Percentiles rank a stretch among this genome's conserved stretches.
Conservation (phyloP, 2,329 filamentous ascomycete genomes). For the Phyllachora maydis region DNA sequence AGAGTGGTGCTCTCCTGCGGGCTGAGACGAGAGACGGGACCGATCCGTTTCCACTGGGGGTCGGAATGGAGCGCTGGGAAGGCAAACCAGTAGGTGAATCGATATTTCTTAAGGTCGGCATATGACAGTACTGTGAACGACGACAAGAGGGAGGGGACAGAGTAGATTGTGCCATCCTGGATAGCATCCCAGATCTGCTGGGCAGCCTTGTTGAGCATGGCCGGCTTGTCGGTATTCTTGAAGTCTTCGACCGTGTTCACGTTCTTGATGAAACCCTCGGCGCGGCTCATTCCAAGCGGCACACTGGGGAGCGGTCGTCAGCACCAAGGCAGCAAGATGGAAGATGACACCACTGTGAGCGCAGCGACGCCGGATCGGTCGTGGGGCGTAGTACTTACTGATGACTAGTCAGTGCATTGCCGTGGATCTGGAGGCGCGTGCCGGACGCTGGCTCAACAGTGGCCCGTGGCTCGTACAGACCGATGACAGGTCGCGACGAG, state of each 20-base stretch:
- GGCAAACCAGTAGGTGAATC: conserved; percentile 94
- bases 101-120: conserved; percentile 93
- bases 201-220: conserved; percentile 59
- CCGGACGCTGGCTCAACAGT: conserved; percentile 52
- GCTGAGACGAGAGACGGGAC: conserved; percentile 32
- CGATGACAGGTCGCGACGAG: conserved; percentile 68
- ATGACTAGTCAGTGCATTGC: conserved; percentile 64
- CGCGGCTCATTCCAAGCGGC: conserved; percentile 53
- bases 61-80: conserved; percentile 87
- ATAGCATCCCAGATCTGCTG: conserved; percentile 96
- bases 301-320: too few species aligned
- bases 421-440: conserved; percentile 77
- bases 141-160: conserved; percentile 73
- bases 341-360: too few species aligned
- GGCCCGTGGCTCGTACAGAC: conserved; percentile 69
- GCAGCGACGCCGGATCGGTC: too few species aligned
- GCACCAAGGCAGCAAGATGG: too few species aligned
- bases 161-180: conserved; percentile 88
- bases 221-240: conserved; percentile 58
- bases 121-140: conserved; percentile 83
- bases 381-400: too few species aligned
- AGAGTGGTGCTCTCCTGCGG: conserved; percentile 55
- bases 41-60: conserved; percentile 53
- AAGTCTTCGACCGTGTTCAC: conserved; percentile 93
- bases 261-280: conserved; percentile 88